phyloP scores from a whole-genome alignment of 1,284 basidiomycete genomes.

The Xerocomus nothofagi region DNA sequence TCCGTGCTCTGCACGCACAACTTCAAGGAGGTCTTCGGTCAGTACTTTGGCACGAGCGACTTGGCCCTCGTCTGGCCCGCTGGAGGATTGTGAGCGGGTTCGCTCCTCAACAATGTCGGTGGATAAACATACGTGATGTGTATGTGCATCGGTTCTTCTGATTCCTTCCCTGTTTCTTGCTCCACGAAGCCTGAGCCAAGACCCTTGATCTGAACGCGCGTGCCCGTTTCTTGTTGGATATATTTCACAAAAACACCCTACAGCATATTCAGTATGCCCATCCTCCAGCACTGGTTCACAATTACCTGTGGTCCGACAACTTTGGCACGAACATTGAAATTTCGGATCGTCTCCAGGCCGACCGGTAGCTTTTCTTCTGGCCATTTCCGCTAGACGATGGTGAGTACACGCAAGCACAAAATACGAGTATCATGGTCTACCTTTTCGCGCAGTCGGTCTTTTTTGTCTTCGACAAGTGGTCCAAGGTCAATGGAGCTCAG shows the following conservation, averaged over 20 bases:
- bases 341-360: conserved; percentile 85
- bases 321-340: conserved; percentile 97
- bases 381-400: conserved; percentile 75
- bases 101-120: neutral
- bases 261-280: neutral
- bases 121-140: conserved; percentile 75
- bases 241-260: conserved; percentile 96
- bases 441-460: conserved; percentile 60
- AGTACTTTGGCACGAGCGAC: conserved; percentile 85
- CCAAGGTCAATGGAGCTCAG: conserved; percentile 85
- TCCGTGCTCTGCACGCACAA: conserved; percentile 82
- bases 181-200: conserved; percentile 95
- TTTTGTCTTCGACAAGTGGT: conserved; percentile 85
- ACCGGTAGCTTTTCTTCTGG: conserved; percentile 92
- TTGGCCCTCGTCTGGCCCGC: conserved; percentile 87
- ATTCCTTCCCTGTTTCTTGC: conserved; percentile 88
- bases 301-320: conserved; percentile 90
- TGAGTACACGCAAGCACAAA: conserved; percentile 2
- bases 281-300: conserved; percentile 13
- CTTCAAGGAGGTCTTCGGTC: conserved; percentile 86
- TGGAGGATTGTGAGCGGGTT: conserved; percentile 31
- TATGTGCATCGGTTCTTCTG: conserved; percentile 92
- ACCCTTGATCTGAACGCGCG: conserved; percentile 98
- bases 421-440: conserved; percentile 32
- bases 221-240: conserved; percentile 95